Conservation (phyloP, 1,284 basidiomycete species). For the Trichosporon coremiiforme region DNA sequence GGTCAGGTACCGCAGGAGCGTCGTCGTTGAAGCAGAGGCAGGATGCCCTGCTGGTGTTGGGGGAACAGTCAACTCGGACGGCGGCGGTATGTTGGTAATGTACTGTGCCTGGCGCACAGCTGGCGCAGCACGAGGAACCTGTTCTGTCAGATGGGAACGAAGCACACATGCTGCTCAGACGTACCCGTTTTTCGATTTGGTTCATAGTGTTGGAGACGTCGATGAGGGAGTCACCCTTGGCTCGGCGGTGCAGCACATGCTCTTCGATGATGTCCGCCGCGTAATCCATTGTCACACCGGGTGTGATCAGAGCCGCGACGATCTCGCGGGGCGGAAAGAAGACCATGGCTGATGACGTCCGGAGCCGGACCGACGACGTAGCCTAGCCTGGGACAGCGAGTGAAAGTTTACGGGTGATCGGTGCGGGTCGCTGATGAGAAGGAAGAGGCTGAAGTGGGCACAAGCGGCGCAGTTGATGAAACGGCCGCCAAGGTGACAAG, state of each 20-base stretch:
- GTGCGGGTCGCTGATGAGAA: background rate
- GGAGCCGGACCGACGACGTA: constrained; percentile 3
- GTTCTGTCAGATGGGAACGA: background rate
- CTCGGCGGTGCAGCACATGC: constrained; percentile 45
- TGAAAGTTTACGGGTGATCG: background rate
- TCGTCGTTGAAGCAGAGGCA: constrained; percentile 42
- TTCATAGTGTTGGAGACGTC: constrained; percentile 46
- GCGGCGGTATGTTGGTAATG: constrained; percentile 51
- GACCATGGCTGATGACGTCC: constrained; percentile 18
- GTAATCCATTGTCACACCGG: constrained; percentile 22
- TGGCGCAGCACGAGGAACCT: constrained; percentile 40
- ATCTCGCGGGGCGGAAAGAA: constrained; percentile 17
- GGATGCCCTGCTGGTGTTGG: constrained; percentile 46
- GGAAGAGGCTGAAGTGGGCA: background rate
- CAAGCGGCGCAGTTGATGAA: background rate
- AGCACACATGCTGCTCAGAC: constrained; percentile 21
- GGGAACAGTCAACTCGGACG: constrained; percentile 46
- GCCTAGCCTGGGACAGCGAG: constrained; percentile 7
- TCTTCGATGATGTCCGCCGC: constrained; percentile 48
- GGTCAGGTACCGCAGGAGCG: constrained; percentile 45
- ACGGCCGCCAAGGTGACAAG: background rate
- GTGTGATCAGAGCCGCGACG: constrained; percentile 16
- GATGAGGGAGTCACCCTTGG: constrained; percentile 50
- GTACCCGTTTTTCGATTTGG: constrained; percentile 47
- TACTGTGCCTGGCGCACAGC: constrained; percentile 51